A percentile compares a stretch with the other conserved stretches of the same genome.
Evolutionary conservation across 2,329 filamentous ascomycete genomes (phyloP).

Genomic region (Xylaria polymorpha): DNA sequence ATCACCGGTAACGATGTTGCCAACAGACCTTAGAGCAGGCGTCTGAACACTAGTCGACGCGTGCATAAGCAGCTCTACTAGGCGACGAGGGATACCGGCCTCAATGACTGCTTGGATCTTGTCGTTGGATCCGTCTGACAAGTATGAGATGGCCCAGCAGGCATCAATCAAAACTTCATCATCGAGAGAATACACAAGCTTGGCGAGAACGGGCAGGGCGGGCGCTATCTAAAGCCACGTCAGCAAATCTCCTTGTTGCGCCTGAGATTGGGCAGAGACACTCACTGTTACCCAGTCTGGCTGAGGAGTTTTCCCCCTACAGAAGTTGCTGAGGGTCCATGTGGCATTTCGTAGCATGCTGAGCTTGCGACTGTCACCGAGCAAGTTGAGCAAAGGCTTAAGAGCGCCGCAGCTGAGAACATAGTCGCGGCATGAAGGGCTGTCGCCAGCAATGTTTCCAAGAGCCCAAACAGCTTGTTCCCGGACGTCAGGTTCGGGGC

Average conservation of each 20-base stretch:
- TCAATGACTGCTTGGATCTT: slow-evolving; percentile 99
- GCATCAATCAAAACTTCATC: slow-evolving; percentile 98
- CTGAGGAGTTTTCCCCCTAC: slow-evolving; percentile 98
- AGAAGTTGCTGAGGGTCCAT: slow-evolving; percentile 99
- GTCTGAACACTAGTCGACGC: slow-evolving; percentile 98
- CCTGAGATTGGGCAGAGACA: slow-evolving; percentile 41
- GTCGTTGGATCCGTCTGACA: slow-evolving; percentile 97
- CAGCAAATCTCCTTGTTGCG: slow-evolving; percentile 18
- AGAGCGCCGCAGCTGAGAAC: slow-evolving; percentile 92
- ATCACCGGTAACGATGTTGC: slow-evolving; percentile 98
- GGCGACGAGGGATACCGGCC: slow-evolving; percentile 93
- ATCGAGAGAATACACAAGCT: slow-evolving; percentile 97
- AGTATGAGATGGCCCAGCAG: slow-evolving; percentile 99
- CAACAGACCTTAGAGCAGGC: slow-evolving; percentile 93
- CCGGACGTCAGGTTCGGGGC: slow-evolving; percentile 95
- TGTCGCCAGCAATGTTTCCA: slow-evolving; percentile 98
- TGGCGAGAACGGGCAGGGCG: slow-evolving; percentile 92
- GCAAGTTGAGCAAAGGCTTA: slow-evolving; percentile 86
- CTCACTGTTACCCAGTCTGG: slow-evolving; percentile 96
- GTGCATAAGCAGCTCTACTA: slow-evolving; percentile 98
- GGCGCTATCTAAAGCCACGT: slow-evolving; percentile 78
- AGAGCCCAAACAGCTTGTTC: slow-evolving; percentile 99
- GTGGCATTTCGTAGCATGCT: slow-evolving; percentile 99
- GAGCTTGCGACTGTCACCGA: slow-evolving; percentile 97
- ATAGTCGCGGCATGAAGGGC: slow-evolving; percentile 96